A percentile compares a stretch with the other conserved stretches of the same genome.
Conservation (phyloP, 495 filamentous ascomycete genomes). For the Aspergillus nanangensis region DNA sequence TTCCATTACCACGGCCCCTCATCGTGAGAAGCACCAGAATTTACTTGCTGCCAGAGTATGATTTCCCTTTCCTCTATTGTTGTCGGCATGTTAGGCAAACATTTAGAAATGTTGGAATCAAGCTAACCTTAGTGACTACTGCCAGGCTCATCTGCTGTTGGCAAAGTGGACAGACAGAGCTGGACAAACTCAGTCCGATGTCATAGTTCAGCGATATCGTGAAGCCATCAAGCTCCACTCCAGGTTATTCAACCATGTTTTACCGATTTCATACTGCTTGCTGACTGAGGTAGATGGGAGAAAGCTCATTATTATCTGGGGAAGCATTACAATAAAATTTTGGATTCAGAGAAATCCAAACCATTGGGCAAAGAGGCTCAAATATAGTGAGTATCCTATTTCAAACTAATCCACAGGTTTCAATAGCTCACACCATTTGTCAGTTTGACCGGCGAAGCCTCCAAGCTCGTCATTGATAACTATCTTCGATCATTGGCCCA, state of each 20-base stretch:
- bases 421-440: conserved; percentile 4
- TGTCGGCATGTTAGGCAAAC: too few species aligned
- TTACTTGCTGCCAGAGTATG: conserved; percentile 41
- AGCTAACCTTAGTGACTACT: conserved; percentile 2
- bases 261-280: background rate
- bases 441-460: conserved; percentile 67
- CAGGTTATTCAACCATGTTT: conserved; percentile 17
- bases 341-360: conserved; percentile 81
- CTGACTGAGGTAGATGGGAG: conserved; percentile 62
- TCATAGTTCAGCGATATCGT: conserved; percentile 73
- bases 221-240: conserved; percentile 54
- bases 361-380: conserved; percentile 59
- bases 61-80: background rate
- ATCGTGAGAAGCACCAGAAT: conserved; percentile 42
- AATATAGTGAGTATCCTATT: conserved; percentile 34
- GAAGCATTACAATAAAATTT: conserved; percentile 93
- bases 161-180: conserved; percentile 96
- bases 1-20: conserved; percentile 22
- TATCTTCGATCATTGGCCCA: conserved; percentile 81
- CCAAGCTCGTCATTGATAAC: conserved; percentile 88
- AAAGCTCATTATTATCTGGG: conserved; percentile 96
- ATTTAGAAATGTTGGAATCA: too few species aligned
- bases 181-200: conserved; percentile 79
- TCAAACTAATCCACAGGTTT: too few species aligned
- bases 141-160: conserved; percentile 69